These are phyloP conservation scores for Schwanniomyces occidentalis DNA, from an alignment of 805 yeast species.

Conservation along the genomic window DNA sequence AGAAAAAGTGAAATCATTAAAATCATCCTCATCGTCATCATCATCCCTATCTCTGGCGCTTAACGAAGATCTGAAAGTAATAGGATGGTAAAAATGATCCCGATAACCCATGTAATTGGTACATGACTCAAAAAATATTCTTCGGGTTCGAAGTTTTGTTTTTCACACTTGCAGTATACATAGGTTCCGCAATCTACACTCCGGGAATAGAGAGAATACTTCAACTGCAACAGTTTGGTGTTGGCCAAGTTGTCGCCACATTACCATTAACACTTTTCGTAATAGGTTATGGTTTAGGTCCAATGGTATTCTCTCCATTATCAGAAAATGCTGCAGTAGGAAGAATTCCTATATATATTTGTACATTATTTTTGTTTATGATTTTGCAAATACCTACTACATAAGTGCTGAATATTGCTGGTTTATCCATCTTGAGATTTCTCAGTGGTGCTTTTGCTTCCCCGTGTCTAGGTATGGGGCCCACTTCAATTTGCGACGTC, in stretches of 20 bases:
- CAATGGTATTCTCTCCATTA: slow-evolving; percentile 53
- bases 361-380: slow-evolving; percentile 43
- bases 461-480: slow-evolving; percentile 59
- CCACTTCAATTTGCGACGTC: slow-evolving; percentile 57
- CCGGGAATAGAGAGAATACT: slow-evolving; percentile 45
- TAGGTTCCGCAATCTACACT: slow-evolving; percentile 50
- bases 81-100: slow-evolving; percentile 45
- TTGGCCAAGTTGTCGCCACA: slow-evolving; percentile 40
- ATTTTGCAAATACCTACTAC: slow-evolving; percentile 54
- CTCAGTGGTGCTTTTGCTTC: slow-evolving; percentile 56
- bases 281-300: slow-evolving; percentile 57
- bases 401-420: slow-evolving; percentile 48
- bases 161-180: slow-evolving; percentile 47
- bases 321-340: slow-evolving; percentile 53
- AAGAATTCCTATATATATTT: slow-evolving; percentile 44
- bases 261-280: slow-evolving; percentile 52
- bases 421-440: slow-evolving; percentile 51
- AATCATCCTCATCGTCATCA: no score
- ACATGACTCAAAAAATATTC: slow-evolving; percentile 7
- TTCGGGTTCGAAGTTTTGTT: slow-evolving; percentile 36
- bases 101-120: slow-evolving; percentile 56
- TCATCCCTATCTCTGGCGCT: no score
- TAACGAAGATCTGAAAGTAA: slow-evolving; percentile 19
- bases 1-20: no score
- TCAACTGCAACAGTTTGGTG: slow-evolving; percentile 38